A percentile compares a stretch with the other conserved stretches of the same genome.
Conservation (phyloP, 2,329 filamentous ascomycete genomes). For the Paraphaeosphaeria sporulosa region DNA sequence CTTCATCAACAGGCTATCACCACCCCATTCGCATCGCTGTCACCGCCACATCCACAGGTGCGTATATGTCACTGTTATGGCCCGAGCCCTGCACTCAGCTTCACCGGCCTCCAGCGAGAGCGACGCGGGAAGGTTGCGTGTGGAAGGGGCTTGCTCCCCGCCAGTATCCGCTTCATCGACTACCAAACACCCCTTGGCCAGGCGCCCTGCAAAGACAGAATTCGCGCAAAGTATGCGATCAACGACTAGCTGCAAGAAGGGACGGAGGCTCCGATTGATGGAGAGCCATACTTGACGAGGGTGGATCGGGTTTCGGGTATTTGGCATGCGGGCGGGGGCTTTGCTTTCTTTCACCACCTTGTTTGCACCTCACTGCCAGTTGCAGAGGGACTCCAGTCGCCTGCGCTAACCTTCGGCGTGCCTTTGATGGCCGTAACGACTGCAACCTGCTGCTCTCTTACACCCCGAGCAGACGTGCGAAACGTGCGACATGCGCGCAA, state of each 20-base stretch:
- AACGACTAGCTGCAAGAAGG: slow-evolving; percentile 1
- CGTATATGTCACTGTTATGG: slow-evolving; percentile 11
- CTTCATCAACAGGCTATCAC: slow-evolving; percentile 9
- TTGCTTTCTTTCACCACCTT: slow-evolving; percentile 6
- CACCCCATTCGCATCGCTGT: slow-evolving; percentile 3
- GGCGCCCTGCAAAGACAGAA: not conserved
- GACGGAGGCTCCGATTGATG: not conserved
- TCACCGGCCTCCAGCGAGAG: slow-evolving; percentile 14
- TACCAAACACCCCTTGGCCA: not conserved
- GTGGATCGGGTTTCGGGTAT: not conserved
- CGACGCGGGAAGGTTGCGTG: slow-evolving; percentile 8
- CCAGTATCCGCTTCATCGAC: slow-evolving; percentile 4
- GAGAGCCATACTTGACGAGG: slow-evolving; percentile 2
- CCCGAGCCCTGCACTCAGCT: slow-evolving; percentile 7
- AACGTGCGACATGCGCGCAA: slow-evolving; percentile 3
- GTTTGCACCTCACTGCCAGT: slow-evolving; percentile 2
- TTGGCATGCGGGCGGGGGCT: not conserved
- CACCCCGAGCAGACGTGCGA: slow-evolving; percentile 9
- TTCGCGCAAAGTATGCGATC: not conserved
- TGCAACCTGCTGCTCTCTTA: not conserved
- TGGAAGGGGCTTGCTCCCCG: slow-evolving; percentile 4
- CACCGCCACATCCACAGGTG: slow-evolving; percentile 15
- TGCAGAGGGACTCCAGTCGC: slow-evolving; percentile 7
- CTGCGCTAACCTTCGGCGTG: slow-evolving; percentile 11
- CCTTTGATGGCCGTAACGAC: not conserved